Evolutionary conservation across 1,139 yeast genomes (phyloP).

Genomic region (Blastobotrys buckinghamii): DNA sequence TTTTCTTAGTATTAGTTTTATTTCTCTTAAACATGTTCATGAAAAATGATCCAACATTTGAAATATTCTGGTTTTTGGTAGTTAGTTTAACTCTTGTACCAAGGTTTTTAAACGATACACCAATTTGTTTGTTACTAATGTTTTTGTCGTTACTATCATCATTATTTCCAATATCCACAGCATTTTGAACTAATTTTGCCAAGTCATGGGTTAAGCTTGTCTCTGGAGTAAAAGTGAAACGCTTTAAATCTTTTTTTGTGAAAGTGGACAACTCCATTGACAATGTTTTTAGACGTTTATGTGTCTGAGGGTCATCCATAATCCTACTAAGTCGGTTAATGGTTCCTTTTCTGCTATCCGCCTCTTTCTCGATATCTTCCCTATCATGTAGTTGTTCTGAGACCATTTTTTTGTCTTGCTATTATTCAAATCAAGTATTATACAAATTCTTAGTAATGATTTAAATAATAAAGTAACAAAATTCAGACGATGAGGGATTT

Average conservation of each 20-base stretch:
- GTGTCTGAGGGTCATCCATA: conserved; percentile 26
- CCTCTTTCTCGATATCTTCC: too few species aligned
- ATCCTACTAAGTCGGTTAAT: conserved; percentile 16
- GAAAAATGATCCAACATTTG: conserved; percentile 30
- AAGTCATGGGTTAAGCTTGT: conserved; percentile 37
- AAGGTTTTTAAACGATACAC: conserved; percentile 42
- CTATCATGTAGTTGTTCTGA: too few species aligned
- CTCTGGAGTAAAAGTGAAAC: conserved; percentile 25
- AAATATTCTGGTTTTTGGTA: conserved; percentile 43
- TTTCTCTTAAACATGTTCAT: conserved; percentile 27
- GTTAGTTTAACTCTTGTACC: conserved; percentile 41
- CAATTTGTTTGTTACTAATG: too few species aligned
- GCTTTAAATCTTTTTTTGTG: conserved; percentile 31
- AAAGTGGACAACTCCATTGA: conserved; percentile 38
- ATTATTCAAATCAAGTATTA: too few species aligned
- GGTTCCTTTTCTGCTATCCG: too few species aligned
- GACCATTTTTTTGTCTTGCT: too few species aligned
- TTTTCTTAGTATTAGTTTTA: conserved; percentile 23
- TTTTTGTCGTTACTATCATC: conserved; percentile 23
- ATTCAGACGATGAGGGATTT: too few species aligned
- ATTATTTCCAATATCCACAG: conserved; percentile 6
- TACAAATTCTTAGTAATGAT: too few species aligned
- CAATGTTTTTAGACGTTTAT: conserved; percentile 36
- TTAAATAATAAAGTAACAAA: too few species aligned
- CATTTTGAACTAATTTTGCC: conserved; percentile 27